Conservation (phyloP, 108 stramenopile genomes). For the Pseudonitzschia multistriata region DNA sequence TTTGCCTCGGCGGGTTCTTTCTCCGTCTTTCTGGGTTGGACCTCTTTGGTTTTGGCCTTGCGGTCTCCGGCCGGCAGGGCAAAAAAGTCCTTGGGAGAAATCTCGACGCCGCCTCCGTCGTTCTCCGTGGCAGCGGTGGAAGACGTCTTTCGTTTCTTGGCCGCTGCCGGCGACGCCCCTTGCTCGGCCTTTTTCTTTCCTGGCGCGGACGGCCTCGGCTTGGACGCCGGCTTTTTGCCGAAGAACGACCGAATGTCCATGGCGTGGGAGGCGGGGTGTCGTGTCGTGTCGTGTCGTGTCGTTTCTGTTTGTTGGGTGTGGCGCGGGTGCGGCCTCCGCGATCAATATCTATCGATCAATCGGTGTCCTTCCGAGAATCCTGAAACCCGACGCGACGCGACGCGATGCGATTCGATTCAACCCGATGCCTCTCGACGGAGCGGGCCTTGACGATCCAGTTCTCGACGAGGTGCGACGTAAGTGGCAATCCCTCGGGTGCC, state of each 20-base stretch:
- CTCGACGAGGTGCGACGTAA: too few relatives aligned
- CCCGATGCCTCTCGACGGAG: too few relatives aligned
- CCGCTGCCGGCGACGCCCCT: neutral
- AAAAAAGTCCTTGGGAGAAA: constrained; percentile 17
- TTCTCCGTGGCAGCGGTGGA: neutral
- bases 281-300: too few relatives aligned
- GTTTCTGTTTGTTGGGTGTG: too few relatives aligned
- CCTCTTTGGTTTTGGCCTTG: neutral
- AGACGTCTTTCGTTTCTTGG: constrained; percentile 6
- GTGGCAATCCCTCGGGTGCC: too few relatives aligned
- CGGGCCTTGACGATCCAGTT: too few relatives aligned
- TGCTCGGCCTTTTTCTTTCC: neutral
- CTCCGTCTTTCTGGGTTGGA: neutral
- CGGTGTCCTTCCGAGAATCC: too few relatives aligned
- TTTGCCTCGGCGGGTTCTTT: neutral
- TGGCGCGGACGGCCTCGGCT: neutral
- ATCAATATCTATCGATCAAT: too few relatives aligned
- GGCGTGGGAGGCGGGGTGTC: too few relatives aligned
- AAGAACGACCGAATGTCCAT: constrained; percentile 19
- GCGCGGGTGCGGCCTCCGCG: too few relatives aligned
- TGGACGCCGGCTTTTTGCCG: constrained; percentile 7
- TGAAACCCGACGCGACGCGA: too few relatives aligned
- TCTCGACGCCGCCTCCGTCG: constrained; percentile 1
- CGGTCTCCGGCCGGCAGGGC: neutral
- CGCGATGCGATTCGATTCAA: too few relatives aligned